phyloP scores from a whole-genome alignment of 257 asterid species.

The Gardenia jasminoides region DNA sequence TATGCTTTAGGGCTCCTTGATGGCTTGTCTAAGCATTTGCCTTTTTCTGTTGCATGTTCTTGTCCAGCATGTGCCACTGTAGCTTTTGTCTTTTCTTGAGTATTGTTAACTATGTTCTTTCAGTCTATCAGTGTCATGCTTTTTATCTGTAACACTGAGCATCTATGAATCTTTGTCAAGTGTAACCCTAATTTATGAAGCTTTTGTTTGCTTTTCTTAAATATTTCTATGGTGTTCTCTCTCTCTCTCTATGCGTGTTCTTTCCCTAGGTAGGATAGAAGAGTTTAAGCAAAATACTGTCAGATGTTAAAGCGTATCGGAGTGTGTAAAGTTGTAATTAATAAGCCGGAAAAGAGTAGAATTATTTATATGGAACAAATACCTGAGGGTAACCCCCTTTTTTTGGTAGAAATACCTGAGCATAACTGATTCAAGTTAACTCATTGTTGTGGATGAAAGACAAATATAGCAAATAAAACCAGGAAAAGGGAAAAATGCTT shows the following conservation, averaged over 20 bases:
- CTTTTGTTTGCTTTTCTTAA: background rate
- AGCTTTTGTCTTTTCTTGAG: background rate
- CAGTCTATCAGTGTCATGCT: background rate
- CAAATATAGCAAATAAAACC: background rate
- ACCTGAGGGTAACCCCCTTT: background rate
- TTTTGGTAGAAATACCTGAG: background rate
- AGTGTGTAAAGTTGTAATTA: background rate
- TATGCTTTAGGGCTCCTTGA: background rate
- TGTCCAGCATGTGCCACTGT: background rate
- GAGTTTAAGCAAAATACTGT: background rate
- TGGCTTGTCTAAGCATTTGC: background rate
- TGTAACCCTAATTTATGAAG: background rate
- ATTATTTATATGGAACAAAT: background rate
- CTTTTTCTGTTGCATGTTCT: background rate
- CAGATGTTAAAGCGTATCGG: background rate
- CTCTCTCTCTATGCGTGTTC: background rate
- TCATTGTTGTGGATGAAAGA: background rate
- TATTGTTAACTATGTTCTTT: background rate
- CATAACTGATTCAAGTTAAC: background rate
- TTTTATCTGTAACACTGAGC: slow-evolving; percentile 1
- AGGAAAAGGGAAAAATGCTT: background rate
- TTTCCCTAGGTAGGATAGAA: background rate
- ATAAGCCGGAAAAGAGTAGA: background rate
- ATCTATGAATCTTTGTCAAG: slow-evolving; percentile 2
- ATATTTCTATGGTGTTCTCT: background rate